These are phyloP conservation scores for Blastosporella zonata DNA, from an alignment of 1,284 basidiomycete species.

Conservation along the genomic window DNA sequence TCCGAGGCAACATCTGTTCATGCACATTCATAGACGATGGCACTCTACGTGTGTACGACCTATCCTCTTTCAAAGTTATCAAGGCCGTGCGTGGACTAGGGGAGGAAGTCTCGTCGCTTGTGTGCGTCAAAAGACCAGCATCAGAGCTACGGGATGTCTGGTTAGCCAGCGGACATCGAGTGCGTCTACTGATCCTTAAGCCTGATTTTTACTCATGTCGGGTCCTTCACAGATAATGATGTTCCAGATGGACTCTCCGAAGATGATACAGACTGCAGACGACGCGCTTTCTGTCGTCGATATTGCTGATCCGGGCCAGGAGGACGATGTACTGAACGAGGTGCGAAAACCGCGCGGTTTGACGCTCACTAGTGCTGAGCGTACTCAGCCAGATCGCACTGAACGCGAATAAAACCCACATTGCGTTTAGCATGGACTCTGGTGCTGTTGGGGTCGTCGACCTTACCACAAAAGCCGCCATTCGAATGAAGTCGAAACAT, in stretches of 20 bases:
- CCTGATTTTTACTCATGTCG: not conserved
- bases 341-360: constrained; percentile 35
- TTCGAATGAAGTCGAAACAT: constrained; percentile 61
- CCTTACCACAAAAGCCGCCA: constrained; percentile 42
- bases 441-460: constrained; percentile 67
- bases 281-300: constrained; percentile 47
- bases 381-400: constrained; percentile 56
- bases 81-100: constrained; percentile 61
- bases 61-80: constrained; percentile 55
- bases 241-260: constrained; percentile 42
- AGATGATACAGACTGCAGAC: constrained; percentile 44
- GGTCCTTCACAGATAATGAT: constrained; percentile 31
- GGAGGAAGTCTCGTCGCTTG: constrained; percentile 58
- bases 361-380: constrained; percentile 23
- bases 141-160: constrained; percentile 47
- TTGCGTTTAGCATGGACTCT: constrained; percentile 69
- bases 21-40: constrained; percentile 56
- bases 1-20: not conserved
- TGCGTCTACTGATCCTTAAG: constrained; percentile 28
- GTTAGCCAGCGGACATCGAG: constrained; percentile 59
- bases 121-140: constrained; percentile 38
- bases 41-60: constrained; percentile 60
- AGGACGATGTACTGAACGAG: constrained; percentile 67
- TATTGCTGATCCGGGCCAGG: constrained; percentile 40
- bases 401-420: constrained; percentile 48